phyloP scores from a whole-genome alignment of 441 rosid species.

The Croton laevigatus region DNA sequence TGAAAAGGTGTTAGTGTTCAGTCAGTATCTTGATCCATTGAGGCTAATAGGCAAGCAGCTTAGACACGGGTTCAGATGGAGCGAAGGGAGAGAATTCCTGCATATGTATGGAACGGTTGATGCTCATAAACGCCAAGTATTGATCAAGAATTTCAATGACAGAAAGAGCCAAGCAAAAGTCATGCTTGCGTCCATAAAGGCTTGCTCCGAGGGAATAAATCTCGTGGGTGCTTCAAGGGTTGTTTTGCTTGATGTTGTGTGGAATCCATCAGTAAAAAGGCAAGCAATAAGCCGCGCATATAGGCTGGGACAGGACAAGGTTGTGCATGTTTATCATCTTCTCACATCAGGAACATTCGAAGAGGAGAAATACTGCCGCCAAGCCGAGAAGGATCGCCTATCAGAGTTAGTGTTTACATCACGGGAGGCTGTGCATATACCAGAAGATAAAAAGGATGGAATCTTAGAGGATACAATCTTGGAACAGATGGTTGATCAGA shows the following conservation, averaged over 20 bases:
- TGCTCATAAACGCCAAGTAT: constrained; percentile 37
- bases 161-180: constrained; percentile 46
- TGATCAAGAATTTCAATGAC: constrained; percentile 52
- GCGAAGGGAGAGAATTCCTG: constrained; percentile 39
- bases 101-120: constrained; percentile 52
- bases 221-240: constrained; percentile 80
- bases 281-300: constrained; percentile 82
- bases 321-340: constrained; percentile 61
- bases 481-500: constrained; percentile 41
- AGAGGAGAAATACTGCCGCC: constrained; percentile 46
- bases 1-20: constrained; percentile 72
- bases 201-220: constrained; percentile 77
- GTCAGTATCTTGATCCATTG: constrained; percentile 53
- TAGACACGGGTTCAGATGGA: constrained; percentile 38
- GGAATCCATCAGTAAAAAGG: constrained; percentile 76
- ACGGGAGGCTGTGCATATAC: constrained; percentile 19
- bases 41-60: constrained; percentile 45
- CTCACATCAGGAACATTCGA: constrained; percentile 52
- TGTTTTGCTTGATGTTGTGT: constrained; percentile 59
- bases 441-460: constrained; percentile 13
- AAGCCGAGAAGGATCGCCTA: constrained; percentile 45
- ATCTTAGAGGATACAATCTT: constrained; percentile 38
- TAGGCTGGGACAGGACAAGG: constrained; percentile 56
- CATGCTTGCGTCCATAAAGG: constrained; percentile 65
- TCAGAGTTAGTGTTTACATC: constrained; percentile 55